Conservation (phyloP, 2,329 filamentous ascomycete genomes). For the Arachnopeziza araneosa region DNA sequence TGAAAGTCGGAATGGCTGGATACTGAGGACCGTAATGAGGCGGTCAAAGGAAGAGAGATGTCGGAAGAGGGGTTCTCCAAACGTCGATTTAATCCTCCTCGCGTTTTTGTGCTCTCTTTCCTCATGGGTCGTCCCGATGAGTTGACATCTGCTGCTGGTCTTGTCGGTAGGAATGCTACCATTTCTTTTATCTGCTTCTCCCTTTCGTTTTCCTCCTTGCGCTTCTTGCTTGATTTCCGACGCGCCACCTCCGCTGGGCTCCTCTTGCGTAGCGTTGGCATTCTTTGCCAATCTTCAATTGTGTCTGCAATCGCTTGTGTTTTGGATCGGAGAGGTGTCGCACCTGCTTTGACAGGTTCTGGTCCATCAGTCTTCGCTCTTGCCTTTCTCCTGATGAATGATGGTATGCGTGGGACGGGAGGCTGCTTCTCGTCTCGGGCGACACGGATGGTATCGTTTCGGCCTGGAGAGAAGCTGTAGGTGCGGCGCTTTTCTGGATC, state of each 20-base stretch:
- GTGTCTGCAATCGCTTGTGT: constrained; percentile 20
- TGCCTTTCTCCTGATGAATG: constrained; percentile 20
- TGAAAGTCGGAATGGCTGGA: constrained; percentile 69
- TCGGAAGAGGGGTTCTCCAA: constrained; percentile 52
- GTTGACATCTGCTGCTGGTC: constrained; percentile 54
- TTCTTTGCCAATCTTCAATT: constrained; percentile 36
- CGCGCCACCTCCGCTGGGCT: constrained; percentile 54
- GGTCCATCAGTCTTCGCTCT: constrained; percentile 15
- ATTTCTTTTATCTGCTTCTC: constrained; percentile 87
- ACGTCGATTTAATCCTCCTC: constrained; percentile 48
- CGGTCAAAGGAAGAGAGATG: constrained; percentile 66
- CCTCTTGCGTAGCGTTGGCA: constrained; percentile 56
- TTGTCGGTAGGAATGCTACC: constrained; percentile 62
- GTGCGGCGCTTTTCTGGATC: constrained; percentile 45
- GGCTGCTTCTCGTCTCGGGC: constrained; percentile 24
- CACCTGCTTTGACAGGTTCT: constrained; percentile 3
- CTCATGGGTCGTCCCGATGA: constrained; percentile 54
- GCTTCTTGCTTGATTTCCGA: constrained; percentile 71
- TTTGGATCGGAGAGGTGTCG: constrained; percentile 17
- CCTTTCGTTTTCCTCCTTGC: constrained; percentile 67
- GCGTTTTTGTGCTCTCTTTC: constrained; percentile 61
- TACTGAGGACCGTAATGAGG: constrained; percentile 71
- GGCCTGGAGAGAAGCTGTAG: constrained; percentile 59
- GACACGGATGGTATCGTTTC: constrained; percentile 47
- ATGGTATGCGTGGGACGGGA: constrained; percentile 26